Evolutionary conservation across 1,284 basidiomycete species (phyloP).

Genomic region (Malassezia cuniculi): DNA sequence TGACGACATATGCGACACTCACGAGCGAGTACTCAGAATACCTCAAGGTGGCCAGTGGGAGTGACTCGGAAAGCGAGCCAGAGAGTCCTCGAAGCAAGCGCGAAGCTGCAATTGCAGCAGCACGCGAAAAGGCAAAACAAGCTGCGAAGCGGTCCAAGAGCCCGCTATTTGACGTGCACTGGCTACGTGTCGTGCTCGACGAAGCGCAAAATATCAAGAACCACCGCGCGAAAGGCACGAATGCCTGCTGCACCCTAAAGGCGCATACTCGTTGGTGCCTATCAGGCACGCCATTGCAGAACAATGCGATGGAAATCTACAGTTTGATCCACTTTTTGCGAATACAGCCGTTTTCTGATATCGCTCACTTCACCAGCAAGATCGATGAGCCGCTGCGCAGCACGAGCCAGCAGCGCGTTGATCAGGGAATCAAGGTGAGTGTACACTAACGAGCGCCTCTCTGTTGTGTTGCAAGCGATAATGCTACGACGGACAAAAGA

Average conservation of each 20-base stretch:
- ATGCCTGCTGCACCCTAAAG: slow-evolving; percentile 56
- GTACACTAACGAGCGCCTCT: slow-evolving; percentile 28
- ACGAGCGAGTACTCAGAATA: slow-evolving; percentile 25
- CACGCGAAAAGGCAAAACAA: slow-evolving; percentile 35
- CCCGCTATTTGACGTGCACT: slow-evolving; percentile 60
- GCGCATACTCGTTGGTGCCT: slow-evolving; percentile 42
- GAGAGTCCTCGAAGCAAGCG: slow-evolving; percentile 39
- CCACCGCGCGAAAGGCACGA: slow-evolving; percentile 60
- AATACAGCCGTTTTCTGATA: slow-evolving; percentile 68
- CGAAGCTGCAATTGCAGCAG: not conserved
- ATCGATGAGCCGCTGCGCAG: slow-evolving; percentile 61
- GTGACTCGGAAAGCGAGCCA: slow-evolving; percentile 43
- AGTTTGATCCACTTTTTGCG: slow-evolving; percentile 78
- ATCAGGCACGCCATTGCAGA: slow-evolving; percentile 53
- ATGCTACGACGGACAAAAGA: slow-evolving; percentile 86
- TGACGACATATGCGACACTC: slow-evolving; percentile 38
- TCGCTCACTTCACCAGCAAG: slow-evolving; percentile 62
- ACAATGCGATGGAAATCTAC: slow-evolving; percentile 77
- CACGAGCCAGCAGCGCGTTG: slow-evolving; percentile 28
- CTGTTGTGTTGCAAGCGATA: slow-evolving; percentile 69
- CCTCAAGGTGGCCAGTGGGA: slow-evolving; percentile 2
- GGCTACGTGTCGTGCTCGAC: slow-evolving; percentile 74
- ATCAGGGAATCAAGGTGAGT: slow-evolving; percentile 30
- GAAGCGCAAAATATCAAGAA: slow-evolving; percentile 99
- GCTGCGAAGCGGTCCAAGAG: slow-evolving; percentile 48